Evolutionary conservation across 306 rosid species (phyloP), one percentile per base, ranked within the genome.

Genomic region (Albizia julibrissin): DNA sequence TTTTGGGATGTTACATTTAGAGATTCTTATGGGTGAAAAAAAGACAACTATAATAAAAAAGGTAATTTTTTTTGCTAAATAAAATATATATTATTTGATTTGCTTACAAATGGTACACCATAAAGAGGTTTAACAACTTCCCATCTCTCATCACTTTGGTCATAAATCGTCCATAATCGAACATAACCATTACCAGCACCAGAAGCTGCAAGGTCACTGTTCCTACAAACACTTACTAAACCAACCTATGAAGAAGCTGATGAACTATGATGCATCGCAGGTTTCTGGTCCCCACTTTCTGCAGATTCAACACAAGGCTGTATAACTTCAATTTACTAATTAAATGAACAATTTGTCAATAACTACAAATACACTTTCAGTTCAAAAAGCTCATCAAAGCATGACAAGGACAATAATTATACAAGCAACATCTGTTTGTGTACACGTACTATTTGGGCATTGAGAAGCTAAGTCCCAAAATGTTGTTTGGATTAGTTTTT

Each of bases 121-220:
- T 88, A 84, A n/a, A 93, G 86, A 13, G 97, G 80, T 81, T 81
- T 83, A 54, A 93, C 72, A 80, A n/a, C n/a, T n/a, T 82, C 87
- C 72, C 86, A 91, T 62, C 87, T 70, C 81, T 95, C 99, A 80
- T 85, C n/a, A n/a, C n/a, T 90, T 69, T 40, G 43, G 6, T 40
- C 43, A 40, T 82, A 86, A 81, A 91, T n/a, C 83, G 88, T 79
- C 98, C 97, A 95, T 79, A 95, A 84, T 76, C 90, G 89, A 78
- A 95, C 93, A 46, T 73, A 90, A 44, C 99, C 99, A 49, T 93
- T 90, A 56, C 94, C 97, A 22, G 98, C 99, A 44, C n/a, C n/a
- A n/a, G n/a, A n/a, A n/a, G n/a, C n/a, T n/a, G n/a, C n/a, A n/a
- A n/a, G n/a, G n/a, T n/a, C n/a, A n/a, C n/a, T n/a, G n/a, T n/a